Base-by-base conservation (phyloP, 345 rosid genomes). In the Salix arbutifolia region DNA sequence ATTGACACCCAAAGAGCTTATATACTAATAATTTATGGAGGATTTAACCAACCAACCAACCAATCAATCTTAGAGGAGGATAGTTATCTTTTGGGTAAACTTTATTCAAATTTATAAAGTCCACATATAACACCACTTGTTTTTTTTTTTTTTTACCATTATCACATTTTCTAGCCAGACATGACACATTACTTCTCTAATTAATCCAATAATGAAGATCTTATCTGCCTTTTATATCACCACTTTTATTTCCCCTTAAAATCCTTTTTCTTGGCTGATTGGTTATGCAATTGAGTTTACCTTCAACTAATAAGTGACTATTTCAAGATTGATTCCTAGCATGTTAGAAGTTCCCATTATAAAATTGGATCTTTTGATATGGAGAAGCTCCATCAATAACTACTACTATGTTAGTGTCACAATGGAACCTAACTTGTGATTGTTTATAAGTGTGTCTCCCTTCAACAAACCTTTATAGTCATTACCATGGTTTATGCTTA, bases 21-120 rank as follows among this genome's bases (percentile, higher is more conserved):
- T 6, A 14, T 48, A 17, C 19, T 48, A 1, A 48, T 14, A 48
- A 48, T 2, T 12, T 0, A 0, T 5, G 0, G 0, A 4, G 2
- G 6, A 48, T 16, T 48, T 5, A 48, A 48, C 53, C 16, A 16
- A 4, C 1, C 1, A 5, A 46, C 3, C 33, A 48, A 48, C 19
- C 14, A 14, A 3, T 14, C 8, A 48, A 48, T 48, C 53, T 1
- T 16, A 5, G 21, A 1, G 16, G 21, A 48, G 1, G 21, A 17
- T 16, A 48, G 5, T 17, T 14, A 48, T 48, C 53, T 16, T 48
- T 48, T 48, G 1, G 21, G 53, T 3, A 48, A 16, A 1, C 53
- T 48, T 48, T 48, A 6, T 48, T 48, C 2, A 17, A 16, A 17
- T 48, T 5, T 48, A 5, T 48, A 18, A 48, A 48, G 21, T 48